Conservation (phyloP, 257 asterid genomes). For the Coffea canephora region DNA sequence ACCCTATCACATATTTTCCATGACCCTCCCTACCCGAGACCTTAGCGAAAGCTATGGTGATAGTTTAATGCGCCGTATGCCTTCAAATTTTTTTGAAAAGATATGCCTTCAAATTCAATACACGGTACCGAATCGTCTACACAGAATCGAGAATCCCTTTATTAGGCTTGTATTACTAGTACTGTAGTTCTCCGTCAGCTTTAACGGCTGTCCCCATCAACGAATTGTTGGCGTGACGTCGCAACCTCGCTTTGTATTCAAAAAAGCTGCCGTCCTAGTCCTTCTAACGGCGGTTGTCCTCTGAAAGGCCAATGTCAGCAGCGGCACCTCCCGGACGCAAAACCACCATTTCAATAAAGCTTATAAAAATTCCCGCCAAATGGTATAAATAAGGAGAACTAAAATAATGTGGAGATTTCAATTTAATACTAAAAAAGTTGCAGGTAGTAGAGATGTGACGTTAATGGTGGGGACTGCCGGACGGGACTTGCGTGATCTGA, state of each 20-base stretch:
- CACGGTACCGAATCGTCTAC: neutral
- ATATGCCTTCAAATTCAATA: neutral
- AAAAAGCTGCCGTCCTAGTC: slow-evolving; percentile 15
- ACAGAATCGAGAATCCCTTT: neutral
- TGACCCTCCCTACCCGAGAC: neutral
- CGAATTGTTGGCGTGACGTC: slow-evolving; percentile 11
- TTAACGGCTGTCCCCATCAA: slow-evolving; percentile 13
- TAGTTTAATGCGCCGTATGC: slow-evolving; percentile 10
- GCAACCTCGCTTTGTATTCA: neutral
- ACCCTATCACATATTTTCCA: no score
- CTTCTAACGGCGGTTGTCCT: neutral
- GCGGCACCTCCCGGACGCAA: slow-evolving; percentile 9
- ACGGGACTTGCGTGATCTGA: slow-evolving; percentile 4
- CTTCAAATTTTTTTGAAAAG: no score
- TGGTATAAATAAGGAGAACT: neutral
- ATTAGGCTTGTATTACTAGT: neutral
- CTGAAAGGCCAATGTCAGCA: neutral
- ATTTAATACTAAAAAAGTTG: neutral
- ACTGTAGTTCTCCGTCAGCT: neutral
- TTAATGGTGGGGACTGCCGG: slow-evolving; percentile 8
- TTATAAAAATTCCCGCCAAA: slow-evolving; percentile 17
- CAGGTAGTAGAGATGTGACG: neutral
- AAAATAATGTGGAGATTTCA: neutral
- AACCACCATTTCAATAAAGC: slow-evolving; percentile 3
- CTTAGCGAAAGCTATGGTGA: neutral